phyloP scores from a whole-genome alignment of 75 land plant genomes.

The Ceratopteris richardii region DNA sequence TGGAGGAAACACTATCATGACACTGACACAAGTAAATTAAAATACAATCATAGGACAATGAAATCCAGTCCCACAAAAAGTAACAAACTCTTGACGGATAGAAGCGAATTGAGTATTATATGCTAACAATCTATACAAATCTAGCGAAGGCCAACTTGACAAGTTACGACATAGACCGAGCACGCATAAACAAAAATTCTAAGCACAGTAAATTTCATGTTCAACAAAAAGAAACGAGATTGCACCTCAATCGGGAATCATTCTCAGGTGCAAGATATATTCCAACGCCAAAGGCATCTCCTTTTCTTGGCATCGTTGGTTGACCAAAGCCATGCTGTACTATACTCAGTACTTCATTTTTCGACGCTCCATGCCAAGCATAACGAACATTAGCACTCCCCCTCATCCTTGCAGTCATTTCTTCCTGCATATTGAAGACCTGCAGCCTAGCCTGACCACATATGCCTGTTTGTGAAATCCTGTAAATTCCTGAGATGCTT shows the following conservation, averaged over 20 bases:
- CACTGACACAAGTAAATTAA: constrained; percentile 8
- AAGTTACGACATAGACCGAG: too few species aligned
- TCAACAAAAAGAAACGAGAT: too few species aligned
- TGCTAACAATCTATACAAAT: too few species aligned
- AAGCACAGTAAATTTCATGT: too few species aligned
- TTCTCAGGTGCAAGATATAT: constrained; percentile 67
- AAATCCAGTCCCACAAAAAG: too few species aligned
- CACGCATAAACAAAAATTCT: too few species aligned
- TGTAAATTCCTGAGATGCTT: constrained; percentile 14
- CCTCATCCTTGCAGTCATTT: background rate
- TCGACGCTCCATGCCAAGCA: constrained; percentile 71
- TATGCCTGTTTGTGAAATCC: background rate
- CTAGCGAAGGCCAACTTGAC: too few species aligned
- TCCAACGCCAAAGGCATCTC: constrained; percentile 56
- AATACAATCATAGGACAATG: background rate
- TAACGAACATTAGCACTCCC: constrained; percentile 53
- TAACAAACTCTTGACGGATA: too few species aligned
- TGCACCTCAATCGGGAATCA: constrained; percentile 48
- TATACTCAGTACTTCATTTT: constrained; percentile 26
- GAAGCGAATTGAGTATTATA: too few species aligned
- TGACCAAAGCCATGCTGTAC: constrained; percentile 57
- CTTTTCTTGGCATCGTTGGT: constrained; percentile 13
- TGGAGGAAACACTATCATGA: constrained; percentile 12
- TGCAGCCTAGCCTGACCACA: constrained; percentile 9
- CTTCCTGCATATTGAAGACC: constrained; percentile 4